Base-by-base conservation (phyloP, 768 basidiomycete genomes). In the Termitomyces eurrhizus region DNA sequence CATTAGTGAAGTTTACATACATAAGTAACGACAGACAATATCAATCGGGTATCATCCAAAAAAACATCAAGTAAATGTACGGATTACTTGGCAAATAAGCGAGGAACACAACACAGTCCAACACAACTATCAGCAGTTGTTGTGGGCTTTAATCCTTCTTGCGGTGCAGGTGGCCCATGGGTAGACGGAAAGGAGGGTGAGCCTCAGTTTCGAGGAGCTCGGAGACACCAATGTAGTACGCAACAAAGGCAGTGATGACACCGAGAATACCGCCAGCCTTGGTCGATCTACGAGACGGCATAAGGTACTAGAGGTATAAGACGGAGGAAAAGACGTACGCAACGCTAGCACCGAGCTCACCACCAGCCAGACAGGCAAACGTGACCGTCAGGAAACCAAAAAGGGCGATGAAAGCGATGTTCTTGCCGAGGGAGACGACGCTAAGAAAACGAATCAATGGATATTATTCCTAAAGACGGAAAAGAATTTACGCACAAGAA, bases 221-320 rank as follows among this genome's bases (percentile, higher is more conserved):
- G 50, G 74, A 71, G 42, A 82, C 63, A 35, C 78, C 81, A 46
- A 78, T 74, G 61, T 81, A 81, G 69, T 77, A 83, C 6, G 80
- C 82, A 52, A 82, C 68, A 56, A 80, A 73, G 0, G 78, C 79
- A 12, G 78, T 79, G 57, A 80, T 68, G 57, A 77, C 73, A 29
- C 81, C 82, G 12, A 80, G 61, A 12, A 66, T 72, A 49, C 82
- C 82, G 2, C 80, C 82, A 14, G 76, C 78, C 58, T 78, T 80
- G 37, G 68, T 70, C 7, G 71, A 46, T 13, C 79, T 77, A 51
- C 58, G 11, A 59, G 42, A 52, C 50, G 48, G 35, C 6, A 26
- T 18, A 62, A 36, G 59, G 24, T 8, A 13, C 12, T 14, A 3
- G 14, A 16, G n/a, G 46, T 1, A 41, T 2, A 14, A 35, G 16